Evolutionary conservation across 306 rosid species (phyloP), one percentile per base, ranked within the genome.

Genomic region (Pyrus betulifolia): DNA sequence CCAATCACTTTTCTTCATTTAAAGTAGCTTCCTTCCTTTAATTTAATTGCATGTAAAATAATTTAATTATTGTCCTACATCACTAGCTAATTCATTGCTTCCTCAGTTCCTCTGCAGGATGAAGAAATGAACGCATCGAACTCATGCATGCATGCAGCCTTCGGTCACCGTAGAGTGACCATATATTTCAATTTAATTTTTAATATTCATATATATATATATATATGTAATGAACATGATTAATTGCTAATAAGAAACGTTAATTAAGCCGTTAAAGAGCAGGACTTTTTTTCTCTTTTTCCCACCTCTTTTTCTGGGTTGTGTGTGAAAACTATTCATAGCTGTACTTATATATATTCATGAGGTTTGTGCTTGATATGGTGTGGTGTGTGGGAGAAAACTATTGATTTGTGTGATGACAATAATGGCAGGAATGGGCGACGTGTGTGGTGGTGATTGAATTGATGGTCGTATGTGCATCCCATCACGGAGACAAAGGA

Each of bases 401-500:
- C 61, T 75, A 80, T 81, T 81, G 76, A 45, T 67, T 33, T 51
- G 69, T 42, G 79, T 67, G 84, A 84, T 71, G 78, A 69, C 55
- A 81, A 88, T 85, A 79, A 82, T 82, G 84, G 82, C 57, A 63
- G 80, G 84, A 65, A 74, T 40, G 4, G 81, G 80, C 42, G 72
- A 61, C 30, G 83, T 80, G 86, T 81, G 83, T 62, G 90, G 83
- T 79, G 79, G 85, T 82, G 88, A 87, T 85, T 90, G 92, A 81
- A 76, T 84, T 86, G 88, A 72, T 62, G 59, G 92, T 82, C 88
- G 85, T 82, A 78, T 69, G 83, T 89, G 94, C 86, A 79, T 86
- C 94, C 91, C 89, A 91, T 83, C 87, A 72, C 68, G 89, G 83
- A 81, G 96, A 91, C 98, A 89, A 74, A 40, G 78, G 82, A 83